Percentiles rank a stretch among this genome's conserved stretches.
Conservation (phyloP, 1,139 yeast genomes). For the Nakaseomyces kungkrabaensis region DNA sequence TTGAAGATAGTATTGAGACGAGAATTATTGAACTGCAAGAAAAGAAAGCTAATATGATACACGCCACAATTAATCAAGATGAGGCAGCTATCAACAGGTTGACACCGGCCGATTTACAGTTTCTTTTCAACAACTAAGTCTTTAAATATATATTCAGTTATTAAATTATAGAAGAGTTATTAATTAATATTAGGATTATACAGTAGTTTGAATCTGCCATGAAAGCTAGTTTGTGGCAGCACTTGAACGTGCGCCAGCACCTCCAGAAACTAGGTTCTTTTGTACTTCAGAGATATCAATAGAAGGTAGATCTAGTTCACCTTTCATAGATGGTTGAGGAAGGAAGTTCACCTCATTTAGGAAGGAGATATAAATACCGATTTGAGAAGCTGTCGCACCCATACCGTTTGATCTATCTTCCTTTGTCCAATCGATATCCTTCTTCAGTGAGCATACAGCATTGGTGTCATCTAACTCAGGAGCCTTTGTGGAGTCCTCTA, state of each 20-base stretch:
- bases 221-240: slow-evolving; percentile 19
- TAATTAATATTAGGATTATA: slow-evolving; percentile 58
- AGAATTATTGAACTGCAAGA: slow-evolving; percentile 92
- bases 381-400: slow-evolving; percentile 57
- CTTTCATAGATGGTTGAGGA: slow-evolving; percentile 43
- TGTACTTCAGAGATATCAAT: slow-evolving; percentile 49
- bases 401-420: slow-evolving; percentile 56
- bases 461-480: slow-evolving; percentile 89
- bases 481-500: slow-evolving; percentile 85
- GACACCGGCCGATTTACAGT: slow-evolving; percentile 90
- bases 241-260: slow-evolving; percentile 79
- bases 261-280: slow-evolving; percentile 53
- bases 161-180: slow-evolving; percentile 36
- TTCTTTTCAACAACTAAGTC: slow-evolving; percentile 63
- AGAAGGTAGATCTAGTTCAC: slow-evolving; percentile 44
- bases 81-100: slow-evolving; percentile 79
- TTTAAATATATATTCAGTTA: not conserved
- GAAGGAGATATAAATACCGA: slow-evolving; percentile 74
- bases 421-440: slow-evolving; percentile 56
- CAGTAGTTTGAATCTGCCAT: not conserved
- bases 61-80: slow-evolving; percentile 88
- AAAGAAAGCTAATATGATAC: slow-evolving; percentile 94
- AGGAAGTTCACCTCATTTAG: slow-evolving; percentile 71
- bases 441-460: slow-evolving; percentile 52
- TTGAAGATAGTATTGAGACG: slow-evolving; percentile 93